Evolutionary conservation across 352 stramenopile species (phyloP).

Genomic region (Pseudoperonospora humuli): DNA sequence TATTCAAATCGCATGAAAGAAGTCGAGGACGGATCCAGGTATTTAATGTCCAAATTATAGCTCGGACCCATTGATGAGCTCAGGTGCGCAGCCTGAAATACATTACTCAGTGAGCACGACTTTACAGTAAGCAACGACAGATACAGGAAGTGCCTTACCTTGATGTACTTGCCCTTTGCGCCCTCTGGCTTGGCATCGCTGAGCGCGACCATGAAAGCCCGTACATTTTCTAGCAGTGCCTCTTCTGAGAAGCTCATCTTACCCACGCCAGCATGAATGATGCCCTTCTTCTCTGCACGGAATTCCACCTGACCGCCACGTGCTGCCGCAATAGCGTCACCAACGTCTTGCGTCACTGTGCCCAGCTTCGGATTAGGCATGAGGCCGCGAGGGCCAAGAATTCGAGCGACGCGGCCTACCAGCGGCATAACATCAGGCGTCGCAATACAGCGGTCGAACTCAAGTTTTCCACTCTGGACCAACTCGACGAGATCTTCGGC

Average conservation of each 20-base stretch:
- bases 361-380: constrained; percentile 98
- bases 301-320: constrained; percentile 84
- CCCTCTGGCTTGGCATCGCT: constrained; percentile 87
- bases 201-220: constrained; percentile 88
- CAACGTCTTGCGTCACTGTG: constrained; percentile 91
- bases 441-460: constrained; percentile 90
- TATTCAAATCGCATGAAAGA: constrained; percentile 85
- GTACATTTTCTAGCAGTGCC: constrained; percentile 88
- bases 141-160: constrained; percentile 20
- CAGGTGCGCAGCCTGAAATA: constrained; percentile 53
- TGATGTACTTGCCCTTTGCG: constrained; percentile 92
- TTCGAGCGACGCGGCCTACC: constrained; percentile 88
- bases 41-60: constrained; percentile 76
- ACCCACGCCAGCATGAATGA: constrained; percentile 83
- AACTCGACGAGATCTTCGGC: constrained; percentile 86
- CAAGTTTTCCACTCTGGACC: constrained; percentile 84
- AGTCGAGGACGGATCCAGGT: constrained; percentile 72
- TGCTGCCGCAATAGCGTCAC: constrained; percentile 68
- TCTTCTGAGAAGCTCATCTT: constrained; percentile 88
- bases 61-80: constrained; percentile 83
- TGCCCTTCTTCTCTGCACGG: constrained; percentile 86
- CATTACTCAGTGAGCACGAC: constrained; percentile 4
- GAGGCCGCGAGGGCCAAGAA: constrained; percentile 93
- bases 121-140: neutral
- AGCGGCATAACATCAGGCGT: constrained; percentile 90